Percentiles rank a stretch among this genome's conserved stretches.
Conservation (phyloP, 2,329 filamentous ascomycete genomes). For the Diplodia intermedia region DNA sequence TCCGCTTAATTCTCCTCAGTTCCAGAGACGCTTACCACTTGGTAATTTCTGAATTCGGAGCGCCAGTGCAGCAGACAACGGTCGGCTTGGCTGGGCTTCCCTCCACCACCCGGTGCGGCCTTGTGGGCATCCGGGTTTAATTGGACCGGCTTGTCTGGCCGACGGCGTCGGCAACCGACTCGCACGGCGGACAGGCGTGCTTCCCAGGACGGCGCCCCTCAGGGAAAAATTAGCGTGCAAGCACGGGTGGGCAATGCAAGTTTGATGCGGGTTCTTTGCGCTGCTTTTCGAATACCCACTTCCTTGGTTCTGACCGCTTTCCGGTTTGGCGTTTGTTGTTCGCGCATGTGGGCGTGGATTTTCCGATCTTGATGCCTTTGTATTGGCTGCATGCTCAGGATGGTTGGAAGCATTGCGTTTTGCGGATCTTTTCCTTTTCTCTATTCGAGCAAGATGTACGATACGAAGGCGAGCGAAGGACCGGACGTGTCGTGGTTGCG, state of each 20-base stretch:
- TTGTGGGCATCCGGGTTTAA: constrained; percentile 3
- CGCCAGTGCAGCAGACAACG: constrained; percentile 8
- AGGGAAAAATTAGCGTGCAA: constrained; percentile 10
- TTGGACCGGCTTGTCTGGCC: constrained; percentile 11
- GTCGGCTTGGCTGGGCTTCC: constrained; percentile 10
- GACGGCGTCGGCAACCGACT: background rate
- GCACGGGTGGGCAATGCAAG: constrained; percentile 27
- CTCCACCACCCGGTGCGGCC: constrained; percentile 9
- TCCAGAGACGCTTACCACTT: constrained; percentile 17
- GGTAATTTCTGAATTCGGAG: constrained; percentile 25
- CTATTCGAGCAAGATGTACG: constrained; percentile 23
- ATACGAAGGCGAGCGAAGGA: constrained; percentile 20
- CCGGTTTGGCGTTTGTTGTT: constrained; percentile 32
- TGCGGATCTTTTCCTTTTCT: constrained; percentile 26
- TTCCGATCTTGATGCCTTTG: constrained; percentile 27
- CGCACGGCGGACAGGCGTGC: constrained; percentile 5
- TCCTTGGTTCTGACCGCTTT: constrained; percentile 32
- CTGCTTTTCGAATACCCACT: constrained; percentile 33
- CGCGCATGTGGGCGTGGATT: constrained; percentile 16
- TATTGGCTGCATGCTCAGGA: constrained; percentile 29
- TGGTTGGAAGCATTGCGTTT: constrained; percentile 29
- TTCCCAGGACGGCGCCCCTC: background rate
- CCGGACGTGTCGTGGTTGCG: constrained; percentile 4
- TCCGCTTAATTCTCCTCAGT: constrained; percentile 15
- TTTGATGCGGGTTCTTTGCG: constrained; percentile 33